Conservation (phyloP, 805 yeast species). For the Yamadazyma olivae region DNA sequence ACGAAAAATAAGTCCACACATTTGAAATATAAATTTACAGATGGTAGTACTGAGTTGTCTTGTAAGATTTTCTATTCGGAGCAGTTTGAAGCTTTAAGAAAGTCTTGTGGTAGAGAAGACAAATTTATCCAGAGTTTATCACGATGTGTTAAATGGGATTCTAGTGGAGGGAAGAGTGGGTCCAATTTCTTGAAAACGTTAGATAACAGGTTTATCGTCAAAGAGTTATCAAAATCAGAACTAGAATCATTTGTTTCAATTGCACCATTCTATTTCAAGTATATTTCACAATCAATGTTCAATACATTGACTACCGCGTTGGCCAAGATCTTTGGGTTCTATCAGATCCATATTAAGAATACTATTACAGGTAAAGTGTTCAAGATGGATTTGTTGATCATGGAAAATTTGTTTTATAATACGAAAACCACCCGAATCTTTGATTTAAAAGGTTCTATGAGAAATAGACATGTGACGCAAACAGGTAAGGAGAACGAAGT, state of each 20-base stretch:
- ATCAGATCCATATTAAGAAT: conserved; percentile 83
- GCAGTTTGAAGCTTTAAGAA: conserved; percentile 91
- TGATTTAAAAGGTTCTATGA: conserved; percentile 96
- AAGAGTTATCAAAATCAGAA: conserved; percentile 84
- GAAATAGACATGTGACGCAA: conserved; percentile 94
- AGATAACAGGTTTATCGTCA: conserved; percentile 85
- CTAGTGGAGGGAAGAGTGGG: conserved; percentile 95
- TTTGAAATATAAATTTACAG: conserved; percentile 86
- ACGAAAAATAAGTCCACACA: conserved; percentile 84
- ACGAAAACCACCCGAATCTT: conserved; percentile 80
- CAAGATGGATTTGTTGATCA: conserved; percentile 86
- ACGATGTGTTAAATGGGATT: conserved; percentile 93
- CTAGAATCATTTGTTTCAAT: conserved; percentile 90
- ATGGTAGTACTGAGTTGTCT: conserved; percentile 75
- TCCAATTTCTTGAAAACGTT: conserved; percentile 89
- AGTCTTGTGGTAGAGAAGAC: conserved; percentile 73
- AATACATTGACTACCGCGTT: conserved; percentile 93
- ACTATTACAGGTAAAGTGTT: conserved; percentile 71
- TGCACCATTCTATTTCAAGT: conserved; percentile 95
- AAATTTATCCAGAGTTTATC: conserved; percentile 85
- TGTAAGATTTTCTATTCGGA: conserved; percentile 95
- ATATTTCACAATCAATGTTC: conserved; percentile 91
- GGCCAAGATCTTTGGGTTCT: conserved; percentile 93
- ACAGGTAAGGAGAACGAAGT: conserved; percentile 96
- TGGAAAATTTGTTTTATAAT: conserved; percentile 93